Evolutionary conservation across 2,329 filamentous ascomycete species (phyloP).

Genomic region (Fusarium staphyleae): DNA sequence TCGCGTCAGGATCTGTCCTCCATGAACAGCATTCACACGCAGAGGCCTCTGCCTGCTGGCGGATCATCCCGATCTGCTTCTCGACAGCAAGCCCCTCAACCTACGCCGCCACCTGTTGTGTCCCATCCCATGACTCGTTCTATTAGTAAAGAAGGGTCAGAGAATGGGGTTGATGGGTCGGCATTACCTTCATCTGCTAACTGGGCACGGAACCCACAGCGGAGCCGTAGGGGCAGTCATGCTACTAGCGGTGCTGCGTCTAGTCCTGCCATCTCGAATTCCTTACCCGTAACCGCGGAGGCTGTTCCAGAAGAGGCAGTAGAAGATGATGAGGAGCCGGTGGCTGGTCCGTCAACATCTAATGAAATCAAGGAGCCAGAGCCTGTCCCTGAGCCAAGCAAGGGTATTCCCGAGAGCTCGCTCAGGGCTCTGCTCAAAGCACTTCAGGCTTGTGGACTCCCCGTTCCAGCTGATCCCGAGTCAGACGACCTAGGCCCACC

Average conservation of each 20-base stretch:
- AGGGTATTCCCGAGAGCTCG: slow-evolving; percentile 34
- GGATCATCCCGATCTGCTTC: slow-evolving; percentile 62
- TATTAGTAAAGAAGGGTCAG: slow-evolving; percentile 78
- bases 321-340: slow-evolving; percentile 43
- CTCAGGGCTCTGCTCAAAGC: slow-evolving; percentile 49
- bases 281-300: slow-evolving; percentile 62
- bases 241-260: slow-evolving; percentile 82
- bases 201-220: slow-evolving; percentile 80
- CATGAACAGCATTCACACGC: slow-evolving; percentile 87
- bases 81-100: slow-evolving; percentile 55
- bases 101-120: slow-evolving; percentile 48
- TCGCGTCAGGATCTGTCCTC: slow-evolving; percentile 93
- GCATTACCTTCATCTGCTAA: slow-evolving; percentile 93
- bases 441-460: slow-evolving; percentile 49
- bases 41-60: slow-evolving; percentile 66
- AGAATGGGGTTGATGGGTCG: slow-evolving; percentile 77
- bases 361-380: slow-evolving; percentile 19
- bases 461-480: slow-evolving; percentile 20
- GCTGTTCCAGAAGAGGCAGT: slow-evolving; percentile 53
- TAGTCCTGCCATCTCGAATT: slow-evolving; percentile 76
- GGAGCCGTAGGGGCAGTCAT: slow-evolving; percentile 76
- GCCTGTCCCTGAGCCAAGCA: slow-evolving; percentile 9
- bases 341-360: slow-evolving; percentile 34
- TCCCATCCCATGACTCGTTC: slow-evolving; percentile 76
- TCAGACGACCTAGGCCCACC: slow-evolving; percentile 60